Base-by-base conservation (phyloP, 108 stramenopile species). In the Cafeteria roenbergensis region DNA sequence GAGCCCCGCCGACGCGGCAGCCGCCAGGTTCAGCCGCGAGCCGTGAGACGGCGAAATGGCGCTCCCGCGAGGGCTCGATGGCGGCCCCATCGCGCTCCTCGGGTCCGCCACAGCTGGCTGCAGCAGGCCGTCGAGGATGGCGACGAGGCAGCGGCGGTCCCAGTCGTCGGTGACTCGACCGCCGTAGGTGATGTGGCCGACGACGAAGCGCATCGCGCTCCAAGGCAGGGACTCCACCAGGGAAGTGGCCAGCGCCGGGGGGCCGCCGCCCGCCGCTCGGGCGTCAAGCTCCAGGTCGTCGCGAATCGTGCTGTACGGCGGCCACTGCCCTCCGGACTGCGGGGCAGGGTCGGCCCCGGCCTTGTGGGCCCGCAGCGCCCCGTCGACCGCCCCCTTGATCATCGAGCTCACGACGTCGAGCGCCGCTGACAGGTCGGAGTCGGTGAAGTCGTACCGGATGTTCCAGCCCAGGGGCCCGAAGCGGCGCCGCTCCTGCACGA, bases 391-490 rank as follows among this genome's bases (percentile, higher is more conserved):
- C 58, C 76, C 72, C 52, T 80, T 54, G 22, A 82, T 52, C 62
- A 84, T 80, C 0, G 74, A 62, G 28, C 71, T 51, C 52, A 82
- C 56, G 8, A 73, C 71, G 3, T 74, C 71, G 31, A 80, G 67
- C 36, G 68, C 65, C 17, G 80, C 80, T 42, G 78, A 79, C 28
- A 84, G 68, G 55, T 84, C 83, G 20, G 77, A 78, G 60, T 84
- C 83, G 59, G 80, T 81, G 66, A 84, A 84, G 17, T 79, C 83
- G 58, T 84, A 84, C 56, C 78, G 66, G 57, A 81, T 84, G 56
- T 84, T 84, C 81, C 81, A 84, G 21, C 83, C 83, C 48, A 84
- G 54, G 24, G 83, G 80, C 0, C 83, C 83, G 38, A 84, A 84
- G 65, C 81, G 80, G 34, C 81, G 71, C 53, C 83, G 60, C 66